Evolutionary conservation across 345 rosid genomes (phyloP), one percentile per base, ranked within the genome.

Genomic region (Acer yangbiense): DNA sequence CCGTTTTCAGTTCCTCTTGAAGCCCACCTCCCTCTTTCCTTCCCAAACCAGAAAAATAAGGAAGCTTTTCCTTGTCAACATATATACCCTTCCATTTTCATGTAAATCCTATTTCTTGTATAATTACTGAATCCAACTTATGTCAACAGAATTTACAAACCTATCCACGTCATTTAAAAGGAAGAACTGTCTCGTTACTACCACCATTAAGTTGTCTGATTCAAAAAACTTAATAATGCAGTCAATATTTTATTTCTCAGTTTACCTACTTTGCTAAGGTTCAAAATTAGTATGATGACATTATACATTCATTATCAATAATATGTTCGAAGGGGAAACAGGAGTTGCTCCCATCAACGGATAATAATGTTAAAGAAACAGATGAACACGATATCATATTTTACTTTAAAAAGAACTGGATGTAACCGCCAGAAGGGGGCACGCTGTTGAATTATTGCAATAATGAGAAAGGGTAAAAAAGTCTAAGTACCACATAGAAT

Each of bases 401-500:
- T 76, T 43, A 46, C 10, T 60, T 27, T 11, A 35, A n/a, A 41
- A 55, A 68, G 66, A 21, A 68, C 21, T n/a, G 7, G 55, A 67
- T 21, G 57, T 12, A 58, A 76, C 60, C 52, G 41, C 54, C 10
- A 46, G 14, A 72, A 68, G 12, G 6, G 48, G 12, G 54, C 72
- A 35, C 7, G 14, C 23, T 20, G 39, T 8, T 63, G 17, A 79
- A 71, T 21, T 23, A 50, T 65, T 48, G 69, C 39, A 75, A 68
- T 7, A 48, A 27, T 43, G 41, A 71, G 77, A 32, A 74, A 13
- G 18, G 71, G 44, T 73, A 76, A 76, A 74, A 76, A 76, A 65
- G 50, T 17, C 68, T 71, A 85, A 80, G 76, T 94, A 96, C 99
- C 99, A 94, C 99, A 65, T 96, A 96, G 90, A 94, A 96, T 75